Evolutionary conservation across 441 rosid genomes (phyloP).

Genomic region (Populus trichocarpa): DNA sequence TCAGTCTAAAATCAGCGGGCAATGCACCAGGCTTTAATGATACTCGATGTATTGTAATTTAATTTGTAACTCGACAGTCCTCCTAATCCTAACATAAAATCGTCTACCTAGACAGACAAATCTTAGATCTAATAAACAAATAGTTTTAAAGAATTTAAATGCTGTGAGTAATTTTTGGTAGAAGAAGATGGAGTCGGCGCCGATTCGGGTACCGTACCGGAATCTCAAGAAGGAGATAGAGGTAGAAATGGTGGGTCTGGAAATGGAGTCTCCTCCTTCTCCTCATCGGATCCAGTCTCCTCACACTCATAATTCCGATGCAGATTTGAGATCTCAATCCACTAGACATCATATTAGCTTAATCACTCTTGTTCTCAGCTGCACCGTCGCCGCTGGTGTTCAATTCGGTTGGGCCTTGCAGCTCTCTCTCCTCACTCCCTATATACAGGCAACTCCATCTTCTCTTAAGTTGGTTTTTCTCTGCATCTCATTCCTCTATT

Average conservation of each 20-base stretch:
- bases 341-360: constrained; percentile 41
- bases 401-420: constrained; percentile 60
- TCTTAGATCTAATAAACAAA: background rate
- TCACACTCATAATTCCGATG: constrained; percentile 13
- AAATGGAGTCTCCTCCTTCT: constrained; percentile 22
- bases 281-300: constrained; percentile 25
- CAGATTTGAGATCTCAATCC: constrained; percentile 21
- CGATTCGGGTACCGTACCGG: constrained; percentile 69
- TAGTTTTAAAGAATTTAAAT: no score
- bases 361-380: constrained; percentile 60
- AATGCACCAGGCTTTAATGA: background rate
- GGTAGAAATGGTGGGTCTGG: constrained; percentile 56
- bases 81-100: background rate
- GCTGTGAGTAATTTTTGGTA: background rate
- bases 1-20: background rate
- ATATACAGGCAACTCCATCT: constrained; percentile 56
- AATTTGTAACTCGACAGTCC: background rate
- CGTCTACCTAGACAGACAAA: background rate
- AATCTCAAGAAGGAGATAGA: constrained; percentile 63
- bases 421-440: constrained; percentile 62
- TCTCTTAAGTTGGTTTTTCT: background rate
- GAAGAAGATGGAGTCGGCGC: constrained; percentile 43
- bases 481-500: constrained; percentile 3
- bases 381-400: constrained; percentile 89
- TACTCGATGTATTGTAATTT: background rate